Percentiles rank a stretch among this genome's conserved stretches.
These are phyloP conservation scores for Lasiosphaeria hispida DNA, from an alignment of 495 filamentous ascomycete species.

Conservation along the genomic window DNA sequence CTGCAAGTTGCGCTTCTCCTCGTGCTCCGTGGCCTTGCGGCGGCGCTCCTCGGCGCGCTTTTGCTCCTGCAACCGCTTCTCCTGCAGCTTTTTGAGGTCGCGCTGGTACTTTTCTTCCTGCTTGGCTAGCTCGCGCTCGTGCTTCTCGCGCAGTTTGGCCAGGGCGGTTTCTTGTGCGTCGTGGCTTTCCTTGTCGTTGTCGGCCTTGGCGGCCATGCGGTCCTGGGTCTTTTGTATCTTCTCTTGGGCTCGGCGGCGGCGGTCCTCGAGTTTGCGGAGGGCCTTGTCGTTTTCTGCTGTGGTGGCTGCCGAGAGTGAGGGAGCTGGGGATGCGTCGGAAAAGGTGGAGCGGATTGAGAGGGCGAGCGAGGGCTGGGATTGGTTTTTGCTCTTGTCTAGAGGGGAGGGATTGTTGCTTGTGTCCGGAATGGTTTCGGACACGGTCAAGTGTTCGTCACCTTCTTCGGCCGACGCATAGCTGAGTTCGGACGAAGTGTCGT, in stretches of 20 bases:
- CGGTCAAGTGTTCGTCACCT: not conserved
- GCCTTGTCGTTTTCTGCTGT: conserved; percentile 63
- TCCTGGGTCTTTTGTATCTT: conserved; percentile 59
- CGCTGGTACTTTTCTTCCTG: conserved; percentile 63
- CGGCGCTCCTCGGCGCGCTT: conserved; percentile 44
- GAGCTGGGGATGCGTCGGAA: conserved; percentile 16
- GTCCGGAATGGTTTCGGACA: conserved; percentile 25
- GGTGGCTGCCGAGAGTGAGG: not conserved
- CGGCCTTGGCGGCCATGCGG: conserved; percentile 39
- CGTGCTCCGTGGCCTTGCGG: conserved; percentile 61
- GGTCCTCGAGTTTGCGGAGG: conserved; percentile 68
- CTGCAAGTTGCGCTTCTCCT: conserved; percentile 47
- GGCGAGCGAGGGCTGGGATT: conserved; percentile 23
- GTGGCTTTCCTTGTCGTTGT: conserved; percentile 36
- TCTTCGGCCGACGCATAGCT: conserved; percentile 49
- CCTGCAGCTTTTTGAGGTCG: conserved; percentile 62
- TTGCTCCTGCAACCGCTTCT: conserved; percentile 42
- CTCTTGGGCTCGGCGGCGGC: conserved; percentile 65
- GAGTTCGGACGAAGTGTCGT: conserved; percentile 37
- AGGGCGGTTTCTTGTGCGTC: conserved; percentile 42
- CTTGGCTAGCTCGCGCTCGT: conserved; percentile 57
- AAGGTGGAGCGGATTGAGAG: conserved; percentile 28
- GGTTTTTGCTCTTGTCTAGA: conserved; percentile 6
- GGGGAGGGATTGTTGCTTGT: conserved; percentile 22
- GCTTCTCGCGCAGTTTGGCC: conserved; percentile 56